Base-by-base conservation (phyloP, 306 rosid genomes). In the Morella rubra region DNA sequence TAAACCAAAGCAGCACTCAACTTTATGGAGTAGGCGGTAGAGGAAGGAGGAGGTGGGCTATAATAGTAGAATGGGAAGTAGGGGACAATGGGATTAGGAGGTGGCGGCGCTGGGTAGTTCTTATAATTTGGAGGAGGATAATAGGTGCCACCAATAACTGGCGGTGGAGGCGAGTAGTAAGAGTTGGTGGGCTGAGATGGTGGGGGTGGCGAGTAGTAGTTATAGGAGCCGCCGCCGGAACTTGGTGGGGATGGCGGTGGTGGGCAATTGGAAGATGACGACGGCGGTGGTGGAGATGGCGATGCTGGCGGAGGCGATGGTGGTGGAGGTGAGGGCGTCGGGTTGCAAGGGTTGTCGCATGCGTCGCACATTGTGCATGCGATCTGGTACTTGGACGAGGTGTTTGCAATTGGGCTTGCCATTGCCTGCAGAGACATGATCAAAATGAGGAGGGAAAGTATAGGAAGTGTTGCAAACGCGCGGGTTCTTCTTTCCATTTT, bases 11-110 rank as follows among this genome's bases (percentile, higher is more conserved):
- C 51, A 10, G 60, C 4, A 19, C 42, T 44, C 53, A 49, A 4
- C 61, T 55, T 69, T 41, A 77, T 40, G 13, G 87, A 44, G 69
- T 74, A n/a, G 16, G 84, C 79, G n/a, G 10, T 1, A 8, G 97
- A 82, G 1, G 53, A 49, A 49, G 89, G 78, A 0, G 90, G 89
- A 14, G 98, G 99, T 20, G 97, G 98, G 68, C 41, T 86, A 55
- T 96, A 60, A 64, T 75, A 96, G 81, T 89, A 96, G 76, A 84
- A 96, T 1, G 99, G 99, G 55, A 92, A 96, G 72, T 96, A 96
- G 0, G 98, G 96, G 9, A 96, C 97, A 72, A 96, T 92, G 22
- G 98, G 99, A 75, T 96, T 96, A 2, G 99, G 99, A 6, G 99
- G 99, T n/a, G 99, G 98, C 0, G 98, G 98, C 1, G 76, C 50